Base-by-base conservation (phyloP, 495 filamentous ascomycete genomes). In the Neurospora intermedia region DNA sequence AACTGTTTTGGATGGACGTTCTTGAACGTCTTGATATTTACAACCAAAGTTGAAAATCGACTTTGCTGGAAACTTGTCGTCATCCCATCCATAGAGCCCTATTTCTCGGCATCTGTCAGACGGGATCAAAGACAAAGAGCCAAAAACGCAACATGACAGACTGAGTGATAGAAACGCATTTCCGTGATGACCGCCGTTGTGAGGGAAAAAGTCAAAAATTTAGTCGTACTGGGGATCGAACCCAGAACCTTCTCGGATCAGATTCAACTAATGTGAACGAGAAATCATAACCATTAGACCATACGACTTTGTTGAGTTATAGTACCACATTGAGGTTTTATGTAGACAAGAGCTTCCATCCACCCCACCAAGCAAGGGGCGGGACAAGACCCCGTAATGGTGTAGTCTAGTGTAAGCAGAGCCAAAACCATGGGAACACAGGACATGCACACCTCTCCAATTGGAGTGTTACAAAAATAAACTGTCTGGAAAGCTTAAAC, bases 241-340 rank as follows among this genome's bases (percentile, higher is more conserved):
- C 54, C 54, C 54, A 66, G 54, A 66, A 66, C 54, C 54, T 66
- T 66, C 54, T 66, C 54, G 54, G 54, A 66, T 66, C 54, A 66
- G 15, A 66, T 66, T 66, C 54, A 66, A 35, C 54, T 66, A 66
- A 35, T 66, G 54, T 66, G 54, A 66, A 18, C 54, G 54, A 66
- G 54, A 66, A 66, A 66, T 66, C 54, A 66, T 66, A 66, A 66
- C 54, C 54, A 66, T 66, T 66, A 66, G 54, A 66, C 54, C 54
- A 66, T 66, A 66, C 54, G 54, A 66, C 54, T 66, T 66, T 35
- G 27, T 35, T 66, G 27, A 16, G 4, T 0, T 4, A 0, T 3
- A 18, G 27, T 1, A 7, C 2, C 15, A 66, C 2, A 66, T 35
- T 35, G 16, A 27, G 0, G 15, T 31, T 6, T 18, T 66, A 66